Conservation (phyloP, 352 stramenopile species). For the Pythium dissimile region DNA sequence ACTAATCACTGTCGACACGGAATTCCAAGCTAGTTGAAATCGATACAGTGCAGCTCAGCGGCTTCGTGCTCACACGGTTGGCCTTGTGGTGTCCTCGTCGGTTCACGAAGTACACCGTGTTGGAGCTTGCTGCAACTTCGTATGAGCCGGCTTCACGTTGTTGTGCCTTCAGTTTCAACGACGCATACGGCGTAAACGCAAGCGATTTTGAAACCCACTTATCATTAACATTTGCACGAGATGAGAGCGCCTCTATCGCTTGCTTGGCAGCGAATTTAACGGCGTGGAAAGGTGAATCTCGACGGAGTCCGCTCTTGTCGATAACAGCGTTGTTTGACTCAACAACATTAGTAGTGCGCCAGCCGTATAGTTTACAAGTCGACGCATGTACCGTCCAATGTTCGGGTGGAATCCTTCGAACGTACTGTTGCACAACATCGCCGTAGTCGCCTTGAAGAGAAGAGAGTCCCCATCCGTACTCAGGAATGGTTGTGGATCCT, state of each 20-base stretch:
- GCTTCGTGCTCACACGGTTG: not conserved
- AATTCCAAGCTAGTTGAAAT: too few species aligned
- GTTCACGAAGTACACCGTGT: conserved; percentile 4
- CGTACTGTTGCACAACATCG: not conserved
- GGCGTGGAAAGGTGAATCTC: not conserved
- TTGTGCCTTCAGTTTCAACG: not conserved
- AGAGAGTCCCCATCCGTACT: not conserved
- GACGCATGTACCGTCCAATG: not conserved
- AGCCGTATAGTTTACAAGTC: not conserved
- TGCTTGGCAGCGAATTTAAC: not conserved
- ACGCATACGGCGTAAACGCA: not conserved
- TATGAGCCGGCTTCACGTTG: not conserved
- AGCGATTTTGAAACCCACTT: not conserved
- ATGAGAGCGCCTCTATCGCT: not conserved
- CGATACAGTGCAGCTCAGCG: not conserved
- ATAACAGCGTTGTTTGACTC: not conserved
- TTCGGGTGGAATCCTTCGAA: not conserved
- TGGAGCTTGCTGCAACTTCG: not conserved
- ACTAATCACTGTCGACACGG: too few species aligned
- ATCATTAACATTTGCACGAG: not conserved
- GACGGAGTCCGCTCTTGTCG: not conserved
- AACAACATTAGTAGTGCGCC: not conserved
- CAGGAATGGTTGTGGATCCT: not conserved
- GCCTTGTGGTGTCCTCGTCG: not conserved
- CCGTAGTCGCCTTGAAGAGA: not conserved